Base-by-base conservation (phyloP, 73 alveolate genomes). In the Symbiodinium natans region DNA sequence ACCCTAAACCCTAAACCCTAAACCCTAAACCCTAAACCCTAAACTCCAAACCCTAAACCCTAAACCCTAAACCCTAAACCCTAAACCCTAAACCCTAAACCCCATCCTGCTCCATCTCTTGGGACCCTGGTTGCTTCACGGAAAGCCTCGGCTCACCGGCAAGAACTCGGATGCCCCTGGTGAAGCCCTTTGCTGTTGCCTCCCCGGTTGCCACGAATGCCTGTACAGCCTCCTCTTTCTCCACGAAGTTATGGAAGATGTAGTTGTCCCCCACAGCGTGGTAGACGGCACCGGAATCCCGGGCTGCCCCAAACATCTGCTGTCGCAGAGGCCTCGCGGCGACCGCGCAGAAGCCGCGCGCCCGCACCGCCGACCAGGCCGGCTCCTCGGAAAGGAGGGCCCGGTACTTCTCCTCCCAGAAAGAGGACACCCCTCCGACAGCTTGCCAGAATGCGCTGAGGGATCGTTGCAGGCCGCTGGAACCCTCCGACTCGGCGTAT, bases 121-220 rank as follows among this genome's bases (percentile, higher is more conserved):
- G 1, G 15, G 71, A n/a, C n/a, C n/a, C n/a, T 46, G 59, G 59
- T 46, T 13, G 38, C 36, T 13, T 36, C 31, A n/a, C 80, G 13
- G 80, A 23, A 36, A 63, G 27, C 9, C 33, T 63, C 80, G 11
- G 33, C 19, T 63, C 80, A 27, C 38, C 17, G 80, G 36, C 33
- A 31, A 63, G 80, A 29, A 63, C 27, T 63, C 25, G 52, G 52
- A 77, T 77, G 86, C 86, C 86, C 86, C 2, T 29, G 36, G 41
- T 80, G 46, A 75, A 92, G 39, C 98, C 98, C 68, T 46, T 42
- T 17, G 82, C n/a, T 25, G 98, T 92, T 8, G 98, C 98, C 40
- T 92, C 98, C 6, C 98, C 98, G 3, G 98, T 92, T 83, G 98
- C 98, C 40, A 92, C 98, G 34, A 92, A 92, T 13, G 98, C 82